Evolutionary conservation across 2,329 filamentous ascomycete genomes (phyloP).

Genomic region (Colletotrichum filicis): DNA sequence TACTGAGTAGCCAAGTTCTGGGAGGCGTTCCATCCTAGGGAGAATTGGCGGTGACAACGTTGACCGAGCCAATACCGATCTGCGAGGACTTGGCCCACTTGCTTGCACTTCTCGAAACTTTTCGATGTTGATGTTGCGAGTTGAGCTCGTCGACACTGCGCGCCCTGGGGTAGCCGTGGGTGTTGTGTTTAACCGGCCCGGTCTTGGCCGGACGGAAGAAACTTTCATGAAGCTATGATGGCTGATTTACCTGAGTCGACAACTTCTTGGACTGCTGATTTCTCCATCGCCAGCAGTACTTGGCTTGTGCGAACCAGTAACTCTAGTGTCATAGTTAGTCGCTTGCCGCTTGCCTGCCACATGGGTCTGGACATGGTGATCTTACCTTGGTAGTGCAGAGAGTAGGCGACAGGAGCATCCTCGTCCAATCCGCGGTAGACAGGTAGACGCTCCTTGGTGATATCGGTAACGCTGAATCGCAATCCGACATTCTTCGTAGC

Average conservation of each 20-base stretch:
- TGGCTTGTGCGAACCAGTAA: conserved; percentile 72
- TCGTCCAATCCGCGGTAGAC: conserved; percentile 69
- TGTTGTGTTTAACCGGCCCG: not conserved
- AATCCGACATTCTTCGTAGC: conserved; percentile 72
- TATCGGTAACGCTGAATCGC: conserved; percentile 67
- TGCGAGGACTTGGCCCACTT: not conserved
- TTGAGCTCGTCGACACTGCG: not conserved
- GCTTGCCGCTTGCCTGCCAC: not conserved
- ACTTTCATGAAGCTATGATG: conserved; percentile 64
- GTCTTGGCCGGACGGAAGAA: conserved; percentile 35
- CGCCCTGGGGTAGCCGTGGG: not conserved
- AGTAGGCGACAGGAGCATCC: conserved; percentile 75
- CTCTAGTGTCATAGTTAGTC: conserved; percentile 59
- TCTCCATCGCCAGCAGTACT: conserved; percentile 73
- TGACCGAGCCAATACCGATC: not conserved
- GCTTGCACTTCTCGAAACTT: not conserved
- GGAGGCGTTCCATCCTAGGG: conserved; percentile 11
- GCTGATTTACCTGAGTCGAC: conserved; percentile 73
- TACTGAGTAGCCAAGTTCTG: conserved; percentile 23
- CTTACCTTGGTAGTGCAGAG: conserved; percentile 78
- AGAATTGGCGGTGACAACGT: not conserved
- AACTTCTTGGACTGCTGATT: conserved; percentile 69
- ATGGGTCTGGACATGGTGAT: not conserved
- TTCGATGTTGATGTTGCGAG: not conserved
- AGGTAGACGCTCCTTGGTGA: conserved; percentile 54